phyloP scores from a whole-genome alignment of 148 eudicot genomes.

The Rhododendron williamsianum region DNA sequence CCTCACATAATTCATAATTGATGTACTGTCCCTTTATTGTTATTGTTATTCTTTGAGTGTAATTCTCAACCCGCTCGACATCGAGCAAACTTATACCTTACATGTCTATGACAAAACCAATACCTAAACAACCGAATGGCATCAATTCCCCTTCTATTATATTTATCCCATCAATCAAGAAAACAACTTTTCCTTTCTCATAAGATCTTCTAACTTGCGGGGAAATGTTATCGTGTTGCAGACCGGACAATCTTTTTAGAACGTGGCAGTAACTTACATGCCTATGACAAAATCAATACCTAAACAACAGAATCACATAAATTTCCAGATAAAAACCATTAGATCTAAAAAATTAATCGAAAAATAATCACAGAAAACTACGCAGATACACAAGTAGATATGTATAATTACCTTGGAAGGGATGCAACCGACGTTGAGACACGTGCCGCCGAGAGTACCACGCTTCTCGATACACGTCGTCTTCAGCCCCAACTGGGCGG shows the following conservation, averaged over 20 bases:
- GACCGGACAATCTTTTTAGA: no score
- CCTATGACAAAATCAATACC: no score
- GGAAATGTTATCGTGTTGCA: no score
- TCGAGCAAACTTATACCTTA: background rate
- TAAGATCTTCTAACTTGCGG: no score
- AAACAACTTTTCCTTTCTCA: no score
- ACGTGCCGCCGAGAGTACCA: conserved; percentile 87
- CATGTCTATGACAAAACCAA: background rate
- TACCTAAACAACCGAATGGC: background rate
- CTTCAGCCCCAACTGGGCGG: conserved; percentile 87
- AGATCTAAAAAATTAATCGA: background rate
- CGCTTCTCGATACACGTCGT: conserved; percentile 98
- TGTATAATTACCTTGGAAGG: conserved; percentile 70
- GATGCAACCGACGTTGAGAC: conserved; percentile 93
- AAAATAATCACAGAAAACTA: background rate
- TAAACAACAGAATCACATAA: background rate
- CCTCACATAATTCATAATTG: background rate
- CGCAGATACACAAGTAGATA: background rate
- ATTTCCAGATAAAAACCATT: background rate
- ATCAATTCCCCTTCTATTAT: no score
- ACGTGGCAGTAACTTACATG: no score
- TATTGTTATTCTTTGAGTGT: background rate
- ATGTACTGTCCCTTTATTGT: background rate
- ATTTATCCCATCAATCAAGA: no score
- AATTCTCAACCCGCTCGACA: background rate